Evolutionary conservation across 345 rosid species (phyloP).

Genomic region (Linum lewisii): DNA sequence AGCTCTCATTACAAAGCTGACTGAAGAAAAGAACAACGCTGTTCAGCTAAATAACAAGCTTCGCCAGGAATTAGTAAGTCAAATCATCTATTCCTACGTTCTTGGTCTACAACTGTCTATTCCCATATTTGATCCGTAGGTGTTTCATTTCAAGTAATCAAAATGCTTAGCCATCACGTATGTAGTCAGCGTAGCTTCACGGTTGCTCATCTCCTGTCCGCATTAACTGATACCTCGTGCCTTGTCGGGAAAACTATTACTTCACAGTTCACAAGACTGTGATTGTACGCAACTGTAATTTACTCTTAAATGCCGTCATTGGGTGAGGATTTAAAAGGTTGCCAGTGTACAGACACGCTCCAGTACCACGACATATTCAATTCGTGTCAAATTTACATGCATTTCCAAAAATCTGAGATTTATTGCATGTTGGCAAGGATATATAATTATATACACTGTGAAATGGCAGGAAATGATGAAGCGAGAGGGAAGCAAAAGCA

Average conservation of each 20-base stretch:
- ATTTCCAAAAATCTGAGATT: too few species aligned
- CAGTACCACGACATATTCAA: too few species aligned
- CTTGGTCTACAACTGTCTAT: not conserved
- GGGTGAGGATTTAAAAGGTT: too few species aligned
- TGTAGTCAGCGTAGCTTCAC: not conserved
- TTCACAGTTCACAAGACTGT: too few species aligned
- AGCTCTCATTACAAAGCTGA: conserved; percentile 46
- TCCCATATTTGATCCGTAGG: not conserved
- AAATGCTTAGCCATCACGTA: not conserved
- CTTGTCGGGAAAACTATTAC: too few species aligned
- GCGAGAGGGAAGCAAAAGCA: conserved; percentile 37
- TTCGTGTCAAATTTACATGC: too few species aligned
- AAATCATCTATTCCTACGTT: not conserved
- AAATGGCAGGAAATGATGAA: conserved; percentile 41
- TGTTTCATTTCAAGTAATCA: conserved; percentile 6
- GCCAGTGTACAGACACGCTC: too few species aligned
- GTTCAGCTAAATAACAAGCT: conserved; percentile 48
- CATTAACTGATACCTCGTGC: too few species aligned
- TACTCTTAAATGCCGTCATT: too few species aligned
- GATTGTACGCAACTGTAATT: too few species aligned
- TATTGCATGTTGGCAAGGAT: not conserved
- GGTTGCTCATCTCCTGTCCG: not conserved
- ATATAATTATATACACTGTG: not conserved
- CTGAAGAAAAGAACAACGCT: conserved; percentile 49
- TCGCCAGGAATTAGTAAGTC: conserved; percentile 56